A percentile compares a stretch with the other conserved stretches of the same genome.
Conservation (phyloP, 192 early-diverging fungal genomes). For the Rhizoclosmatium sp. region DNA sequence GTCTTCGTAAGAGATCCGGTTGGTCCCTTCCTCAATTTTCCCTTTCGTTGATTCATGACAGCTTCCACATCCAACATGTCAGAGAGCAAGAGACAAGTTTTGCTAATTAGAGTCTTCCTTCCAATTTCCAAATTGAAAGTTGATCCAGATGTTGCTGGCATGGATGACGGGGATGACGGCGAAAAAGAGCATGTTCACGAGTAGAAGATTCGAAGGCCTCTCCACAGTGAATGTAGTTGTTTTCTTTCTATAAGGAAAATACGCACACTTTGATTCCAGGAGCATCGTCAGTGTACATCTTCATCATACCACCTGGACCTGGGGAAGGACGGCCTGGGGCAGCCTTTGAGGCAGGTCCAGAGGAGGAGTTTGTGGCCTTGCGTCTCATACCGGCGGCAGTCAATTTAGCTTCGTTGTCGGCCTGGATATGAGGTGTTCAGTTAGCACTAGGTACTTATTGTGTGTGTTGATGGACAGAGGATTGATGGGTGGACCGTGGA, state of each 20-base stretch:
- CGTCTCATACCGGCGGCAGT: constrained; percentile 48
- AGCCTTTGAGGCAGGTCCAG: constrained; percentile 28
- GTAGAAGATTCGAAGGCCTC: no score
- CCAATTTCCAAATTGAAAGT: no score
- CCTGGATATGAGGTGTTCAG: neutral
- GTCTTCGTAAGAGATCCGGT: no score
- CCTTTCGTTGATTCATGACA: no score
- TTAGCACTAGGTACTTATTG: no score
- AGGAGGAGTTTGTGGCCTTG: constrained; percentile 16
- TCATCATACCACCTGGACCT: constrained; percentile 58
- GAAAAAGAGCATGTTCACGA: neutral
- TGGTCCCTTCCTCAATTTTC: no score
- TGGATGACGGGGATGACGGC: neutral
- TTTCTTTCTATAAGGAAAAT: neutral
- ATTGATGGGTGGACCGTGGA: neutral
- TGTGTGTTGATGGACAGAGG: no score
- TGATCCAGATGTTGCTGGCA: no score
- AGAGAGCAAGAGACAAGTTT: no score
- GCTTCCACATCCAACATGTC: no score
- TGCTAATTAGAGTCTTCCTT: no score
- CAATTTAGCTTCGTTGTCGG: constrained; percentile 32
- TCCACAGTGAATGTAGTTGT: no score
- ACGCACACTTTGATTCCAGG: constrained; percentile 68
- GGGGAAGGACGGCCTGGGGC: constrained; percentile 37
- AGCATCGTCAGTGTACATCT: constrained; percentile 67